Conservation (phyloP, 805 yeast species). For the Saccharomyces cerevisiae region DNA sequence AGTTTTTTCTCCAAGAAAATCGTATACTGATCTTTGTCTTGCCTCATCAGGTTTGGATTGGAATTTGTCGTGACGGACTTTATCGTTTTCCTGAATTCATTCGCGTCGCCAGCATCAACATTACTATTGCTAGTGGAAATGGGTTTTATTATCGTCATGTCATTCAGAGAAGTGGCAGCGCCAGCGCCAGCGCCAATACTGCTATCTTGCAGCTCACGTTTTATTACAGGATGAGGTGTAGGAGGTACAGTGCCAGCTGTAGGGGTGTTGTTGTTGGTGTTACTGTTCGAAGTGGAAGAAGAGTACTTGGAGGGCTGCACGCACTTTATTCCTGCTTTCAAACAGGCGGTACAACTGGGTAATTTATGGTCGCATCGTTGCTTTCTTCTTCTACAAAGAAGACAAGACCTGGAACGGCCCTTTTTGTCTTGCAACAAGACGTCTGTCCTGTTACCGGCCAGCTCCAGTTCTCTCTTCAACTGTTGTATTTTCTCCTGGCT, state of each 20-base stretch:
- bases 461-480: conserved; percentile 28
- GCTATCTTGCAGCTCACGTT: background rate
- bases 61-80: background rate
- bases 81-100: background rate
- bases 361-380: conserved; percentile 59
- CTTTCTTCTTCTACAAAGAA: conserved; percentile 48
- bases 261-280: background rate
- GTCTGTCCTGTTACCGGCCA: conserved; percentile 28
- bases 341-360: conserved; percentile 59
- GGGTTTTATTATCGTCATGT: background rate
- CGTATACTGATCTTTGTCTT: conserved; percentile 49
- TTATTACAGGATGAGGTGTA: background rate
- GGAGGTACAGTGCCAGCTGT: background rate
- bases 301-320: conserved; percentile 55
- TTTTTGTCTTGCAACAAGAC: conserved; percentile 36
- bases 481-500: conserved; percentile 30
- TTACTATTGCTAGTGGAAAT: background rate
- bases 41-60: background rate
- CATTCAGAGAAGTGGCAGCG: background rate
- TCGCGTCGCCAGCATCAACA: background rate
- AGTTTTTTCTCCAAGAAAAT: conserved; percentile 47
- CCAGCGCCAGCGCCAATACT: background rate
- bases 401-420: conserved; percentile 50
- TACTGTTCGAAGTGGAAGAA: background rate
- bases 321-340: conserved; percentile 54